phyloP scores from a whole-genome alignment of 495 filamentous ascomycete species.

The Lichenothelia convexa region DNA sequence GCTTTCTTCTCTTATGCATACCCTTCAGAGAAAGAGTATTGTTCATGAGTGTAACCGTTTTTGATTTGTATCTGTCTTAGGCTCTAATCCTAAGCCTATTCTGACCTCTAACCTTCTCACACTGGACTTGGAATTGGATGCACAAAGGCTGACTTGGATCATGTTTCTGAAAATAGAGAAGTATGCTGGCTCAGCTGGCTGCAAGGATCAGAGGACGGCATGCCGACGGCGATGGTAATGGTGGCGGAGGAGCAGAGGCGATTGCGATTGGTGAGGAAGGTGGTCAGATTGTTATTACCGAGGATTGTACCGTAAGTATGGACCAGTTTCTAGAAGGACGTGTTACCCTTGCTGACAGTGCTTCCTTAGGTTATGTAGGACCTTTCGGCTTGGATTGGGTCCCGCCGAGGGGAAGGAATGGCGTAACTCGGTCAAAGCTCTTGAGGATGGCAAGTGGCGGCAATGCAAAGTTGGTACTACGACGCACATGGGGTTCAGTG shows the following conservation, averaged over 20 bases:
- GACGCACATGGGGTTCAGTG: too few relatives aligned
- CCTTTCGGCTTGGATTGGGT: too few relatives aligned
- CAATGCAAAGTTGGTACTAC: too few relatives aligned
- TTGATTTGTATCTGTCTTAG: not conserved
- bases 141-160: not conserved
- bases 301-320: constrained; percentile 26
- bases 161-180: constrained; percentile 1
- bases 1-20: constrained; percentile 2
- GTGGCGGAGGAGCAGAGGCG: constrained; percentile 4
- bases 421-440: too few relatives aligned
- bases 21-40: too few relatives aligned
- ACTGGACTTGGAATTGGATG: not conserved
- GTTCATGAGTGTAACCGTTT: not conserved
- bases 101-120: not conserved
- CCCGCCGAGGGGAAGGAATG: too few relatives aligned
- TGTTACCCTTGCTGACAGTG: not conserved
- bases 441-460: too few relatives aligned
- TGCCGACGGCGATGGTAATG: constrained; percentile 6
- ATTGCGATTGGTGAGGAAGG: constrained; percentile 9
- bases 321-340: not conserved
- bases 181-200: constrained; percentile 40
- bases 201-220: constrained; percentile 25
- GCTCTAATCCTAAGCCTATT: not conserved
- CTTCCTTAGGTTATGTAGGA: not conserved
- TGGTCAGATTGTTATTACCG: constrained; percentile 23